phyloP scores from a whole-genome alignment of 2,329 filamentous ascomycete genomes.

The Aspergillus transmontanensis region DNA sequence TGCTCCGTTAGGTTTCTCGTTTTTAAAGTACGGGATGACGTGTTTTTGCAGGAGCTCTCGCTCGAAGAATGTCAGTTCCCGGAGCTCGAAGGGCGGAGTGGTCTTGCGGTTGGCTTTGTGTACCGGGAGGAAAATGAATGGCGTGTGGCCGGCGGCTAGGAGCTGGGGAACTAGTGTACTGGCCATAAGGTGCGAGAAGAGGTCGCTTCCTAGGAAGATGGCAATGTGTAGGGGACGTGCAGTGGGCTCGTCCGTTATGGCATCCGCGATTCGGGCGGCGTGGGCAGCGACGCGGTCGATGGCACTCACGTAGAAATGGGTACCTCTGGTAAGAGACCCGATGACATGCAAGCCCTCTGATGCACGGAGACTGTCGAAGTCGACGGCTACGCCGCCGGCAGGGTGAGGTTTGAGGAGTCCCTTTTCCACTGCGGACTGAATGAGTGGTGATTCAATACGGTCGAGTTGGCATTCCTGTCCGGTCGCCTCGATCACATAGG shows the following conservation, averaged over 20 bases:
- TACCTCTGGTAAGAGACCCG: slow-evolving; percentile 12
- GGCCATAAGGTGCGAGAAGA: slow-evolving; percentile 12
- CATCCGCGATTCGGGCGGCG: slow-evolving; percentile 13
- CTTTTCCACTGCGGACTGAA: slow-evolving; percentile 11
- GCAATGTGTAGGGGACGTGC: slow-evolving; percentile 10
- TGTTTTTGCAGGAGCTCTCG: slow-evolving; percentile 6
- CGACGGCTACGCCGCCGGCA: slow-evolving; percentile 11
- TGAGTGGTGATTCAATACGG: slow-evolving; percentile 8
- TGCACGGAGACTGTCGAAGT: slow-evolving; percentile 10
- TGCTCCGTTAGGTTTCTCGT: not conserved
- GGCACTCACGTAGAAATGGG: slow-evolving; percentile 14
- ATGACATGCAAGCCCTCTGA: slow-evolving; percentile 11
- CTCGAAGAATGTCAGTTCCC: slow-evolving; percentile 12
- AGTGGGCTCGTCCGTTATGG: slow-evolving; percentile 8
- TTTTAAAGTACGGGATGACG: slow-evolving; percentile 4
- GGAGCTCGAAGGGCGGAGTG: slow-evolving; percentile 1
- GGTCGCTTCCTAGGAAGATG: slow-evolving; percentile 11
- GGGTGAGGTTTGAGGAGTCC: slow-evolving; percentile 10
- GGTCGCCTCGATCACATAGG: slow-evolving; percentile 14
- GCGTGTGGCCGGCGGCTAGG: slow-evolving; percentile 13
- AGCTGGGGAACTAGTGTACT: slow-evolving; percentile 12
- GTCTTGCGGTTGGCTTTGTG: not conserved
- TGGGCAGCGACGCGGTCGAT: slow-evolving; percentile 14
- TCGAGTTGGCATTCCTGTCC: slow-evolving; percentile 12
- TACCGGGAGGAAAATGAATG: slow-evolving; percentile 14